These are phyloP conservation scores for Dactylis glomerata DNA, from an alignment of 176 grass and related monocot species.

Conservation along the genomic window DNA sequence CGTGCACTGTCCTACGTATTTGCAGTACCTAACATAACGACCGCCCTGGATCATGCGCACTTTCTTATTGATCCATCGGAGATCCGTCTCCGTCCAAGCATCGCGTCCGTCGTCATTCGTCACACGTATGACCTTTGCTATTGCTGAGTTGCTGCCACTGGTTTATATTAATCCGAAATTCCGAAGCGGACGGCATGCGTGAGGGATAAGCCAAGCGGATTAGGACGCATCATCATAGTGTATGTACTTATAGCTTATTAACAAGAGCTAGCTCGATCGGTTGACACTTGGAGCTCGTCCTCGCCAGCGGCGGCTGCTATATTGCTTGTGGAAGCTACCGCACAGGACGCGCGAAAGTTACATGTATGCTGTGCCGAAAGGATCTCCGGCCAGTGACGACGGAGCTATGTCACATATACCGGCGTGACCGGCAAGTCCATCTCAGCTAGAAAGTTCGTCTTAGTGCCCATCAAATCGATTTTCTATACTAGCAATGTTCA, in stretches of 20 bases:
- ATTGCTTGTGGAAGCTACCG: not conserved
- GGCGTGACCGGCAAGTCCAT: not conserved
- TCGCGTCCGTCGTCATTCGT: not conserved
- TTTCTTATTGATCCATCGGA: not conserved
- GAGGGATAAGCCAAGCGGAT: not conserved
- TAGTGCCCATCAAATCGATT: not conserved
- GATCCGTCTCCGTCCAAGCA: not conserved
- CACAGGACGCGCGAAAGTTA: not conserved
- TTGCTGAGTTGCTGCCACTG: not conserved
- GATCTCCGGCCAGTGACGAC: not conserved
- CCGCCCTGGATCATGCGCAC: not conserved
- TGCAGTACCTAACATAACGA: not conserved
- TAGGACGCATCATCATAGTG: not conserved
- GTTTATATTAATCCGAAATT: not conserved
- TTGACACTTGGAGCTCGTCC: constrained; percentile 2
- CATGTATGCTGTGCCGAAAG: not conserved
- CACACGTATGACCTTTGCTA: not conserved
- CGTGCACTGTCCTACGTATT: not conserved
- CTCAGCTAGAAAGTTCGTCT: too few species aligned
- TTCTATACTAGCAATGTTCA: too few species aligned
- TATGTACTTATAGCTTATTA: not conserved
- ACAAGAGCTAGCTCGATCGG: not conserved
- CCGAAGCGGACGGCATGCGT: not conserved
- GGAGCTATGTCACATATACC: not conserved
- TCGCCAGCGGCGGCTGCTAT: not conserved